Base-by-base conservation (phyloP, 805 yeast species). In the Metschnikowia drakensbergensis region DNA sequence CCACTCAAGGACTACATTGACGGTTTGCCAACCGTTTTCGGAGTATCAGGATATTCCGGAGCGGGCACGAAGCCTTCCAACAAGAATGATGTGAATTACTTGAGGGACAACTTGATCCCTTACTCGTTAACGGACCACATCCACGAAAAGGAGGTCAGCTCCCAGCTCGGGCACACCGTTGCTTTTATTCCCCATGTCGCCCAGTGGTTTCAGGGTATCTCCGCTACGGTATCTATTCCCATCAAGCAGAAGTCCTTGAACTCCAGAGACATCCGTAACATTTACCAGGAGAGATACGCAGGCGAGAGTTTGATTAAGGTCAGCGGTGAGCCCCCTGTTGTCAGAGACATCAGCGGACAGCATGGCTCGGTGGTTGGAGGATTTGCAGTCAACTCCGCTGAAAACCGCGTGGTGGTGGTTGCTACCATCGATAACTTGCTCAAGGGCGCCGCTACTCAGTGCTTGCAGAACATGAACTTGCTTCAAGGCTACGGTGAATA, bases 41-140 rank as follows among this genome's bases (percentile, higher is more conserved):
- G 99, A 63, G 94, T 94, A 31, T 88, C 97, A 42, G 99, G 99
- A 43, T 94, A 92, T 67, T 94, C 99, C 9, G 99, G 99, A 51
- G 99, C 99, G 8, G 99, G 99, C 56, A 91, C 99, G 34, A 94
- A 95, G 72, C 99, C 99, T 50, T 88, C 96, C 10, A 96, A 96
- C 53, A 90, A 91, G 74, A 94, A 94, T 65, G 97, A 94, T 65
- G 72, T 86, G 43, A 76, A 82, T 50, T 75, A 83, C 62, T 76
- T 94, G 64, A 69, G 73, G 52, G 81, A 94, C 71, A 94, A 94
- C 71, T 74, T 94, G 64, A 88, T 94, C 61, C 98, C 99, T 49
- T 94, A 94, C 72, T 83, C 97, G 4, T 77, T 94, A 61, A 94
- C 99, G 9, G 97, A 92, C 66, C 99, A 94, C 68, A 86, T 94